These are phyloP conservation scores for Hymenoscyphus linearis DNA, from an alignment of 2,329 filamentous ascomycete genomes.

Conservation along the genomic window DNA sequence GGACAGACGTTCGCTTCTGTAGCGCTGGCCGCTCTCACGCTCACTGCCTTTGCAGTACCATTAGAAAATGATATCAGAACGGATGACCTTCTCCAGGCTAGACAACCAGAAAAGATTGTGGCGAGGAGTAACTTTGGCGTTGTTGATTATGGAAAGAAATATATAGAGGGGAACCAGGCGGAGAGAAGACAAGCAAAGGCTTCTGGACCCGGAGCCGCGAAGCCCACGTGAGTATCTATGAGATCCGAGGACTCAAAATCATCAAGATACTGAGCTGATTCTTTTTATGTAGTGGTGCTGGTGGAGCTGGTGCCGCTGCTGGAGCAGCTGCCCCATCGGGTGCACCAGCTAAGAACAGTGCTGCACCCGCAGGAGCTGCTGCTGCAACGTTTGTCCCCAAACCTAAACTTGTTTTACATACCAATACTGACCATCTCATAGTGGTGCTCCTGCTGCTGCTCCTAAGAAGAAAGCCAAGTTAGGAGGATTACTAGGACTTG, in stretches of 20 bases:
- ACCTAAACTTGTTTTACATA: too few species aligned
- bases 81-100: not conserved
- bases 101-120: not conserved
- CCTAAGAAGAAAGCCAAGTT: too few species aligned
- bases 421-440: too few species aligned
- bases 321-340: not conserved
- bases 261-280: not conserved
- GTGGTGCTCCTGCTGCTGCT: too few species aligned
- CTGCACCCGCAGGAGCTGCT: not conserved
- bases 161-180: not conserved
- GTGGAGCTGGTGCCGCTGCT: not conserved
- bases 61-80: not conserved
- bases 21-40: conserved; percentile 19
- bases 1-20: conserved; percentile 15
- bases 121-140: not conserved
- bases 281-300: not conserved
- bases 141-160: not conserved
- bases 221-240: not conserved
- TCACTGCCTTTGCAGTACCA: conserved; percentile 12
- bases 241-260: not conserved
- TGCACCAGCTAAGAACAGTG: not conserved
- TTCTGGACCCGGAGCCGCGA: not conserved
- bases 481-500: too few species aligned
- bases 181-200: not conserved
- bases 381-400: not conserved